Conservation (phyloP, 2,329 filamentous ascomycete genomes). For the Microdochium trichocladiopsis region DNA sequence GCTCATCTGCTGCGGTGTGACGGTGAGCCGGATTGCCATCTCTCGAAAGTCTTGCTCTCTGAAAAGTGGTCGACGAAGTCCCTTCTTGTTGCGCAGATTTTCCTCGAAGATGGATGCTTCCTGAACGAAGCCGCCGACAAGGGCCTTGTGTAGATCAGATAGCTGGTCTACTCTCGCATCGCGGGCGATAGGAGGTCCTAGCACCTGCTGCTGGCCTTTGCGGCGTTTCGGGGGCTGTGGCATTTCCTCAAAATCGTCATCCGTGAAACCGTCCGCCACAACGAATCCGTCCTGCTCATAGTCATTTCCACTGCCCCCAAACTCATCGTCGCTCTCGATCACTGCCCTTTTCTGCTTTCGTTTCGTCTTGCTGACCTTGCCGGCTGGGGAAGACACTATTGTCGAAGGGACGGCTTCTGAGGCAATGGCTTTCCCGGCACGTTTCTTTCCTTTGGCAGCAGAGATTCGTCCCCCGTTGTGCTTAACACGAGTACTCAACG, state of each 20-base stretch:
- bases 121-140: conserved; percentile 58
- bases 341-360: conserved; percentile 21
- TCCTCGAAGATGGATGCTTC: conserved; percentile 56
- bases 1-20: conserved; percentile 52
- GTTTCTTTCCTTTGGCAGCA: conserved; percentile 22
- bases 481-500: conserved; percentile 29
- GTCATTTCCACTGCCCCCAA: conserved; percentile 26
- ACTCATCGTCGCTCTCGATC: conserved; percentile 31
- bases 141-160: conserved; percentile 51
- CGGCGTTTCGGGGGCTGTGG: conserved; percentile 20
- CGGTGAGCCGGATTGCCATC: conserved; percentile 67
- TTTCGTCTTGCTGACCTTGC: conserved; percentile 24
- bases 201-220: conserved; percentile 27
- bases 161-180: conserved; percentile 48
- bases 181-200: conserved; percentile 52
- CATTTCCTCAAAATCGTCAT: conserved; percentile 40
- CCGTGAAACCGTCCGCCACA: conserved; percentile 22
- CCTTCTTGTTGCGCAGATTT: conserved; percentile 51
- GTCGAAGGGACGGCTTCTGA: conserved; percentile 26
- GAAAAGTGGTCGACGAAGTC: conserved; percentile 55
- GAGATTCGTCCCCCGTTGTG: conserved; percentile 22
- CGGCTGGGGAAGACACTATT: conserved; percentile 45
- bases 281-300: conserved; percentile 35
- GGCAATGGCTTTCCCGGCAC: conserved; percentile 27
- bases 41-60: conserved; percentile 62